phyloP scores from a whole-genome alignment of 2,329 filamentous ascomycete species.

The Fusarium sp. region DNA sequence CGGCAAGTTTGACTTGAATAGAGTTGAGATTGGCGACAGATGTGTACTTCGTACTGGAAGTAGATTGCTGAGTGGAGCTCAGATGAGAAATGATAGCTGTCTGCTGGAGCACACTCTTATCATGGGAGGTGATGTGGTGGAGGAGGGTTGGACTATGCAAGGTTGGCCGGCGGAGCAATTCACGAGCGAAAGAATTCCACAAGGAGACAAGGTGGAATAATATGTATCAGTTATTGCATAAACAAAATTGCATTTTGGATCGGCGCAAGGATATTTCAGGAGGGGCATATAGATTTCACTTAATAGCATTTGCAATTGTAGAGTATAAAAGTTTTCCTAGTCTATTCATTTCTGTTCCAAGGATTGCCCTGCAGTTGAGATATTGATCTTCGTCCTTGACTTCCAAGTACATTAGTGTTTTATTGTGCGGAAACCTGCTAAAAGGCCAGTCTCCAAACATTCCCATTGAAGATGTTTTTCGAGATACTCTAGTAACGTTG shows the following conservation, averaged over 20 bases:
- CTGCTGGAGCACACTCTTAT: constrained; percentile 13
- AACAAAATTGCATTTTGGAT: neutral
- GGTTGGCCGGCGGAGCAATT: constrained; percentile 15
- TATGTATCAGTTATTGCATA: neutral
- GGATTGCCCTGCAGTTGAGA: too few relatives aligned
- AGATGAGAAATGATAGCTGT: constrained; percentile 17
- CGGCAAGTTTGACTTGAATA: constrained; percentile 12
- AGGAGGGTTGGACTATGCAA: constrained; percentile 9
- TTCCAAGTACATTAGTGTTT: too few relatives aligned
- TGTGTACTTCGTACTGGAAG: constrained; percentile 7
- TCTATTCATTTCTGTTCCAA: too few relatives aligned
- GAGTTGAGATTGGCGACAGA: constrained; percentile 1
- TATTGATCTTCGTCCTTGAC: too few relatives aligned
- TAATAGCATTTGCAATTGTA: too few relatives aligned
- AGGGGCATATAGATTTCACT: neutral
- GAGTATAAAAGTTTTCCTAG: too few relatives aligned
- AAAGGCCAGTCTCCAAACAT: too few relatives aligned
- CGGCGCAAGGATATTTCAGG: too few relatives aligned
- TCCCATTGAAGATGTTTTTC: too few relatives aligned
- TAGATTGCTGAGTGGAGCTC: constrained; percentile 4
- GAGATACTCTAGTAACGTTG: too few relatives aligned
- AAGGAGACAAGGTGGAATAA: neutral
- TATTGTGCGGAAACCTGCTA: too few relatives aligned
- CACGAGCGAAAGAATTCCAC: neutral
- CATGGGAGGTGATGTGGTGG: constrained; percentile 15